Evolutionary conservation across 148 eudicot genomes (phyloP), one percentile per base, ranked within the genome.

Genomic region (Fagopyrum homotropicum): DNA sequence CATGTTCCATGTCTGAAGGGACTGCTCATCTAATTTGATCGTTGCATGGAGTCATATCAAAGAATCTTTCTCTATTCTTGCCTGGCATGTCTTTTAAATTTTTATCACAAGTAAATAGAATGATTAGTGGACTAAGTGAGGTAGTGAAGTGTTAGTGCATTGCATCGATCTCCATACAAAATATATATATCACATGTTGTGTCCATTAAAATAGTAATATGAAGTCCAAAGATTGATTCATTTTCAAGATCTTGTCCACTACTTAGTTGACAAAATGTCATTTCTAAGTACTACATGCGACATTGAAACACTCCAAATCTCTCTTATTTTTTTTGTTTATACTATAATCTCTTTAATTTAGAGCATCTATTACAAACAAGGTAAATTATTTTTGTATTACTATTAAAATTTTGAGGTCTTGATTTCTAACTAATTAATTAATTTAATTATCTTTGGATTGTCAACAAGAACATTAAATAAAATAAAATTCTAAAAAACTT

Each of bases 211-310:
- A 12, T 35, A 66, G 8, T 11, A 30, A 40, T 12, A 12, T 40
- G 46, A 66, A 66, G 71, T 40, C 71, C 71, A 43, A 35, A 66
- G 71, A 66, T 66, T 66, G 71, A 66, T 66, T 40, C 16, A 66
- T 40, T 12, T 40, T n/a, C 17, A 66, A 66, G 71, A 66, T 66
- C 71, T 35, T 66, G 71, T 66, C 71, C 71, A 40, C 46, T 66
- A 14, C n/a, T 66, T 40, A 17, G 46, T 66, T 66, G 71, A 66
- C 71, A 66, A 66, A 35, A 66, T 66, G 46, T 14, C 46, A 9
- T 17, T 66, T 66, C 4, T 44, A 29, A 63, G 69, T 30, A 29
- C 69, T 66, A 35, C 71, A 45, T 66, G 71, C 71, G 19, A 66
- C 71, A 26, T 66, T 66, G 71, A 35, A 66, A 26, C 66, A 60